Evolutionary conservation across 768 basidiomycete genomes (phyloP).

Genomic region (Cantharellus anzutake): DNA sequence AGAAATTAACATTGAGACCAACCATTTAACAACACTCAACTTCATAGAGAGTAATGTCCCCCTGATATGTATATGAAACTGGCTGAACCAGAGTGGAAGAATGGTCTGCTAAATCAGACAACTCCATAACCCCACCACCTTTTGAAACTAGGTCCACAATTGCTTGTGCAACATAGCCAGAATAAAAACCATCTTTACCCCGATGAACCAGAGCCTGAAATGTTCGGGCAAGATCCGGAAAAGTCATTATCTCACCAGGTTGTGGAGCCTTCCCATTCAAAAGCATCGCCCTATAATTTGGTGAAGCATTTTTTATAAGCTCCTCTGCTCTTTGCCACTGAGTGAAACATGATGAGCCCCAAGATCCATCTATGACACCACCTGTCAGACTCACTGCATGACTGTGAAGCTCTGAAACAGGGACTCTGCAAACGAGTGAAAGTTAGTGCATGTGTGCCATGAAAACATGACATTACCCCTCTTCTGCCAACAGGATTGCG

Average conservation of each 20-base stretch:
- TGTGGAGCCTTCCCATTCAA: slow-evolving; percentile 66
- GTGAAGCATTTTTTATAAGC: slow-evolving; percentile 65
- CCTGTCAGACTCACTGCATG: slow-evolving; percentile 23
- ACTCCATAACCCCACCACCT: slow-evolving; percentile 82
- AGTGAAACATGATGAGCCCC: not conserved
- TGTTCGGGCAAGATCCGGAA: slow-evolving; percentile 67
- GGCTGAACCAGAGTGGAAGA: slow-evolving; percentile 66
- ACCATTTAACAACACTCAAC: slow-evolving; percentile 15
- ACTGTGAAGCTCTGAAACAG: slow-evolving; percentile 71
- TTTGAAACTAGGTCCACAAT: slow-evolving; percentile 72
- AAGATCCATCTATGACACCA: not conserved
- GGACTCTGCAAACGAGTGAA: slow-evolving; percentile 33
- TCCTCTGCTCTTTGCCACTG: slow-evolving; percentile 40
- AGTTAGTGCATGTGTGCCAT: not conserved
- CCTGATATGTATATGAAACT: slow-evolving; percentile 74
- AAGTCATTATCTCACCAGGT: slow-evolving; percentile 65
- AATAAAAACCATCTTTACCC: slow-evolving; percentile 89
- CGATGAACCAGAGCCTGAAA: slow-evolving; percentile 62
- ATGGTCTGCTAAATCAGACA: slow-evolving; percentile 83
- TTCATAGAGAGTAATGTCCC: slow-evolving; percentile 82
- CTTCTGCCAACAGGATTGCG: slow-evolving; percentile 80
- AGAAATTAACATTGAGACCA: not conserved
- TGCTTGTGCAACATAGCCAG: slow-evolving; percentile 73
- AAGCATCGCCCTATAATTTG: slow-evolving; percentile 73
- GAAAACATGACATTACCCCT: slow-evolving; percentile 34